Percentiles rank a stretch among this genome's conserved stretches.
These are phyloP conservation scores for Castanopsis chinensis DNA, from an alignment of 306 rosid genomes.

Conservation along the genomic window DNA sequence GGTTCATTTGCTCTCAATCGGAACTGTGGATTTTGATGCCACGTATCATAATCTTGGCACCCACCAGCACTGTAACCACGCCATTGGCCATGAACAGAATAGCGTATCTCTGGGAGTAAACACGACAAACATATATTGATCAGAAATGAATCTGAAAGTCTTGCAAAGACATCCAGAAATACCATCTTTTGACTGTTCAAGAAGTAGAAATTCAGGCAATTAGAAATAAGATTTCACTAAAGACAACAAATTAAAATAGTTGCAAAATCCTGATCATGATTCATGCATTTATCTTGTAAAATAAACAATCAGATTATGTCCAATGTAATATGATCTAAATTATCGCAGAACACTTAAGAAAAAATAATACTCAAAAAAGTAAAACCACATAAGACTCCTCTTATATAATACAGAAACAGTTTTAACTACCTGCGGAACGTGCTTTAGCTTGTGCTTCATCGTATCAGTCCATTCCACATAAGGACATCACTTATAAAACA, in stretches of 20 bases:
- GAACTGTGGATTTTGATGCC: conserved; percentile 99
- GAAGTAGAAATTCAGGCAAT: conserved; percentile 8
- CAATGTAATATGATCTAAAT: not conserved
- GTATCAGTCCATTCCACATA: conserved; percentile 98
- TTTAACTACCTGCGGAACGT: conserved; percentile 91
- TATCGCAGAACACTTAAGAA: not conserved
- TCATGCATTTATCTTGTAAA: too few species aligned
- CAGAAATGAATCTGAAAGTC: conserved; percentile 98
- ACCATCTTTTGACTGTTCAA: conserved; percentile 85
- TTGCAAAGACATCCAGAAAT: conserved; percentile 99
- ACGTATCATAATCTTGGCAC: conserved; percentile 96
- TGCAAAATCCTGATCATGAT: not conserved
- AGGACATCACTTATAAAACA: too few species aligned
- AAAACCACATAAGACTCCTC: conserved; percentile 1
- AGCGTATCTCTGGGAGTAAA: conserved; percentile 96
- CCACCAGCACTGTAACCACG: conserved; percentile 98
- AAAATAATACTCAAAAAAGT: conserved; percentile 3
- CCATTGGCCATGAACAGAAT: conserved; percentile 95
- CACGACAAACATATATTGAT: conserved; percentile 91
- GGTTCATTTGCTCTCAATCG: conserved; percentile 85
- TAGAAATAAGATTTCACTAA: not conserved
- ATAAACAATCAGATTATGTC: not conserved
- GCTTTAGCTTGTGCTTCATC: conserved; percentile 94
- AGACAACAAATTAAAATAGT: not conserved
- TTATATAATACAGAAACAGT: not conserved